Evolutionary conservation across 2,329 filamentous ascomycete species (phyloP), one percentile per base, ranked within the genome.

Genomic region (Harringtonia aguacate): DNA sequence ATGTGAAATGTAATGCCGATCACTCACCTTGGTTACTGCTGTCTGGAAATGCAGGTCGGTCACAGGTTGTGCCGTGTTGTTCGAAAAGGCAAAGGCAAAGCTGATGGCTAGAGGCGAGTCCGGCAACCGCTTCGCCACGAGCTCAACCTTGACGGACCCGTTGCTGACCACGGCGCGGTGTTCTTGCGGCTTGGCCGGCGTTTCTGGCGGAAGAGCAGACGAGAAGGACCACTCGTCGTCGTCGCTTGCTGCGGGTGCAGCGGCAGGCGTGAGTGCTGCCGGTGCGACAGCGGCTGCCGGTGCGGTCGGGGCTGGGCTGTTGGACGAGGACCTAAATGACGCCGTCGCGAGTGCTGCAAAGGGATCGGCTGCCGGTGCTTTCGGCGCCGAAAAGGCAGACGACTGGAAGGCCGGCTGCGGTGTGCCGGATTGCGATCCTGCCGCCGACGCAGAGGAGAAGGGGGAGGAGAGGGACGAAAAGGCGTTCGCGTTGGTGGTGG

Each of bases 211-310:
- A 14, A 95, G 70, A 0, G 90, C 82, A 0, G 90, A 97, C 4
- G 86, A 79, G 60, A 97, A 97, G 21, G 79, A 84, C 89, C 90
- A 97, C 57, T 97, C 90, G 51, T 97, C 90, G 41, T 95, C 90
- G 37, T 85, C 78, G 41, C 67, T 68, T 8, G 65, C 56, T 9
- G 55, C 51, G 4, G 58, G 48, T 1, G 65, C 43, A 0, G 58
- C 43, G 3, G 56, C 50, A 9, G 58, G 51, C 8, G 43, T 17
- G 8, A 53, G 40, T 10, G 55, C 47, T 14, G 54, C 47, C 1
- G 56, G 31, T 5, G 52, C 46, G 1, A 59, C 58, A 27, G 59
- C 55, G 9, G 64, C 57, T 1, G 58, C 52, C 4, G 55, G 39
- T 10, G 54, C 48, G 9, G 52, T 44, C 2, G 55, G 33, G 3